phyloP scores from a whole-genome alignment of 805 yeast species.

The Myxozyma mucilagina region DNA sequence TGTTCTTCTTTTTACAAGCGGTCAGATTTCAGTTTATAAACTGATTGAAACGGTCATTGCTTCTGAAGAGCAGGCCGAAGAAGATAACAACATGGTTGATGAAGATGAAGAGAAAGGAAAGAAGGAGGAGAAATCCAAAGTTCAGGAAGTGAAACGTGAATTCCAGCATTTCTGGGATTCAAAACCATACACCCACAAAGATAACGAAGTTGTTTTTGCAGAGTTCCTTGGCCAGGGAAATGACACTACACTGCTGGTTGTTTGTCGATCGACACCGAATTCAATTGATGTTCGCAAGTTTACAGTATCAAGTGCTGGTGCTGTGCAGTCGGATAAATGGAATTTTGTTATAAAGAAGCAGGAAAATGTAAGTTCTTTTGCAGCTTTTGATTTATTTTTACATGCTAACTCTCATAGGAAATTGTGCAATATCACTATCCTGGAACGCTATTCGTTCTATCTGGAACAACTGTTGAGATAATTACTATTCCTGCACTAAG shows the following conservation, averaged over 20 bases:
- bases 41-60: background rate
- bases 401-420: conserved; percentile 5
- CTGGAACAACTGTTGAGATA: conserved; percentile 7
- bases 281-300: conserved; percentile 15
- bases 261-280: background rate
- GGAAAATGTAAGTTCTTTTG: conserved; percentile 4
- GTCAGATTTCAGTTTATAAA: conserved; percentile 12
- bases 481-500: conserved; percentile 18
- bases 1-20: conserved; percentile 13
- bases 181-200: background rate
- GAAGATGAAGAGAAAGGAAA: background rate
- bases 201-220: conserved; percentile 1
- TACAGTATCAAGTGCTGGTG: background rate
- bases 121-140: background rate
- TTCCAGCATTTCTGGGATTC: conserved; percentile 8
- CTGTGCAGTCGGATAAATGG: conserved; percentile 6
- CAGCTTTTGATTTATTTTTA: background rate
- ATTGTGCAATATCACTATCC: conserved; percentile 22
- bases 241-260: background rate
- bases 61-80: background rate
- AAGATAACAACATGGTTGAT: background rate
- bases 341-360: background rate
- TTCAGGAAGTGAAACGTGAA: background rate
- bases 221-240: background rate
- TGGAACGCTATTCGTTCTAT: conserved; percentile 18